Evolutionary conservation across 2,329 filamentous ascomycete genomes (phyloP).

Genomic region (Ascosphaera apis): DNA sequence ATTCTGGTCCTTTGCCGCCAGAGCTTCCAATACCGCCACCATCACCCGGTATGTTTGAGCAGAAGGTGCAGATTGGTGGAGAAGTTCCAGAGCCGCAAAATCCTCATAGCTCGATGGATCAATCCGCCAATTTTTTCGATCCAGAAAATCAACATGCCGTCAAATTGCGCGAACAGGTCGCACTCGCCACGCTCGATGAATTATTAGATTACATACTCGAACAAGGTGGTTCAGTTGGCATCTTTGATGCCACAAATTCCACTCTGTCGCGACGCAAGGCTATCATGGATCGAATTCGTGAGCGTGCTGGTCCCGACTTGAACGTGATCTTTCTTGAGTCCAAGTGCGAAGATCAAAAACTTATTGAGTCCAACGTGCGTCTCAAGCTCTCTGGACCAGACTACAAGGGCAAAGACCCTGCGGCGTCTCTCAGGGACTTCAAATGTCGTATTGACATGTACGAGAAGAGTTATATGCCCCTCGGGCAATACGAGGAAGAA

Average conservation of each 20-base stretch:
- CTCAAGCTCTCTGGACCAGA: conserved; percentile 88
- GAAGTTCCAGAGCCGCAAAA: not conserved
- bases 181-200: conserved; percentile 79
- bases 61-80: conserved; percentile 8
- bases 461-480: conserved; percentile 75
- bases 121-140: conserved; percentile 85
- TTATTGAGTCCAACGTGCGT: conserved; percentile 91
- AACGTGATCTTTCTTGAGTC: conserved; percentile 92
- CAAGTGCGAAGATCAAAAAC: conserved; percentile 60
- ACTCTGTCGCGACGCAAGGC: conserved; percentile 65
- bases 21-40: conserved; percentile 1
- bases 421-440: conserved; percentile 69
- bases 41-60: conserved; percentile 2
- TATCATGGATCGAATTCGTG: conserved; percentile 61
- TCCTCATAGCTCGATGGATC: conserved; percentile 42
- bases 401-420: conserved; percentile 81
- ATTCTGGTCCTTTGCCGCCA: not conserved
- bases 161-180: conserved; percentile 70
- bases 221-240: conserved; percentile 69
- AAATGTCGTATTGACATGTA: conserved; percentile 81
- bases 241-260: conserved; percentile 93
- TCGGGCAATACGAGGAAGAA: conserved; percentile 77
- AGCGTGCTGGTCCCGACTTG: conserved; percentile 59
- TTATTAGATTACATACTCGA: conserved; percentile 70
- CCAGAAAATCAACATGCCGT: conserved; percentile 65